Percentiles rank a stretch among this genome's conserved stretches.
These are phyloP conservation scores for Teunomyces atbi DNA, from an alignment of 805 yeast species.

Conservation along the genomic window DNA sequence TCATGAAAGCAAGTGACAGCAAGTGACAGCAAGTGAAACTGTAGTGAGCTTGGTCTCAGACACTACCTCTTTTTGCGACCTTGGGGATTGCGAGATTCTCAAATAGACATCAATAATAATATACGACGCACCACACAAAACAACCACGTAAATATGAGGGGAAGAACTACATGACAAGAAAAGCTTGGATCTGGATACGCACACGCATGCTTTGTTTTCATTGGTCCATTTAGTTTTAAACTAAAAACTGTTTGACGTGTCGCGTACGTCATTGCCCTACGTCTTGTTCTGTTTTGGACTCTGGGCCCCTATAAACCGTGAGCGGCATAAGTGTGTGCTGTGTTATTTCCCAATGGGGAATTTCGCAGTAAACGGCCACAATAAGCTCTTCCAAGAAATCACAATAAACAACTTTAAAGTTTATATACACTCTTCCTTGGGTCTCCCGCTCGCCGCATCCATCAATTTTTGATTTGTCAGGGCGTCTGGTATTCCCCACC, in stretches of 20 bases:
- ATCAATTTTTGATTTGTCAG: not conserved
- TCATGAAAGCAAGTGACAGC: not conserved
- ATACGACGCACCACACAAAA: not conserved
- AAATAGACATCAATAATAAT: not conserved
- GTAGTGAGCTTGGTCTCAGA: no score
- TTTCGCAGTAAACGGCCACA: not conserved
- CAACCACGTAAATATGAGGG: not conserved
- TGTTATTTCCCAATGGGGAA: not conserved
- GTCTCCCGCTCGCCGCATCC: not conserved
- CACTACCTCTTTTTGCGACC: not conserved
- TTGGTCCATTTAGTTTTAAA: no score
- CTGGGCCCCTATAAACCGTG: not conserved
- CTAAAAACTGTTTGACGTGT: no score
- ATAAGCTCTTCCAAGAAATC: no score
- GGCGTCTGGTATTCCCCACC: not conserved
- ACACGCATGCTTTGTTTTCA: no score
- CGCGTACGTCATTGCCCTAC: no score
- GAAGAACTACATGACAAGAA: not conserved
- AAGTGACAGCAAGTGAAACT: slow-evolving; percentile 4
- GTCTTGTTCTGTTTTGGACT: not conserved
- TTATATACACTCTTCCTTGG: not conserved
- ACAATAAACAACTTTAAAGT: not conserved
- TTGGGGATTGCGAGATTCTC: not conserved
- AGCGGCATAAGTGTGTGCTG: not conserved
- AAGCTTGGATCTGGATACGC: not conserved